These are phyloP conservation scores for Dictyophora rubrovolvata DNA, from an alignment of 768 basidiomycete genomes.

Conservation along the genomic window DNA sequence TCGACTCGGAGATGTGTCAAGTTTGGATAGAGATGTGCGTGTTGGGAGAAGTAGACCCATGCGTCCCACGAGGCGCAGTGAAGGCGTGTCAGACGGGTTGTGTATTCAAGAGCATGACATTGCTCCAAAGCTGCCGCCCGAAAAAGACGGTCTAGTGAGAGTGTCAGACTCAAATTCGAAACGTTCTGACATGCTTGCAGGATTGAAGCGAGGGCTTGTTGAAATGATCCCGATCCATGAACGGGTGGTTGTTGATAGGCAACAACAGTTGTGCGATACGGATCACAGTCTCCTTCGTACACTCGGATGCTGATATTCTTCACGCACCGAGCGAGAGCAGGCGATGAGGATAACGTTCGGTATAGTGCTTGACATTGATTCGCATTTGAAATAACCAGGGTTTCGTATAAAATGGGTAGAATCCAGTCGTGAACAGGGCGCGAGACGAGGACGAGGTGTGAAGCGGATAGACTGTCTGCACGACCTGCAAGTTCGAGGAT, in stretches of 20 bases:
- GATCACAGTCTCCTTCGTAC: neutral
- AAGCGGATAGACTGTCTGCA: neutral
- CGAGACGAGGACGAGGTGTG: neutral
- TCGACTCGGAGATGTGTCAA: slow-evolving; percentile 5
- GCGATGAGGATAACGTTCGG: neutral
- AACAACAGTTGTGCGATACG: neutral
- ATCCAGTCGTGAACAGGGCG: slow-evolving; percentile 2
- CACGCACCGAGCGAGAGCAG: neutral
- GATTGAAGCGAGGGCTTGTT: neutral
- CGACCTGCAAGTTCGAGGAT: neutral
- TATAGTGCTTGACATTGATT: neutral
- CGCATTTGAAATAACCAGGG: neutral
- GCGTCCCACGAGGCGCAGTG: slow-evolving; percentile 3
- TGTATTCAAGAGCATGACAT: neutral
- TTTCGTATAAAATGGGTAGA: slow-evolving; percentile 6
- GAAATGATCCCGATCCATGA: neutral
- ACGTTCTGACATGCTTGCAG: neutral
- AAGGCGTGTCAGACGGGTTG: neutral
- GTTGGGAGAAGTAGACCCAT: neutral
- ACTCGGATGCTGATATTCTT: neutral
- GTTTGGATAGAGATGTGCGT: neutral
- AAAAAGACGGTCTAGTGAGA: neutral
- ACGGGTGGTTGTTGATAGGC: neutral
- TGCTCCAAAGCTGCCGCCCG: neutral
- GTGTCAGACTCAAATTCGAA: neutral